phyloP scores from a whole-genome alignment of 2,329 filamentous ascomycete genomes.

The Hymenoscyphus fraxineus region DNA sequence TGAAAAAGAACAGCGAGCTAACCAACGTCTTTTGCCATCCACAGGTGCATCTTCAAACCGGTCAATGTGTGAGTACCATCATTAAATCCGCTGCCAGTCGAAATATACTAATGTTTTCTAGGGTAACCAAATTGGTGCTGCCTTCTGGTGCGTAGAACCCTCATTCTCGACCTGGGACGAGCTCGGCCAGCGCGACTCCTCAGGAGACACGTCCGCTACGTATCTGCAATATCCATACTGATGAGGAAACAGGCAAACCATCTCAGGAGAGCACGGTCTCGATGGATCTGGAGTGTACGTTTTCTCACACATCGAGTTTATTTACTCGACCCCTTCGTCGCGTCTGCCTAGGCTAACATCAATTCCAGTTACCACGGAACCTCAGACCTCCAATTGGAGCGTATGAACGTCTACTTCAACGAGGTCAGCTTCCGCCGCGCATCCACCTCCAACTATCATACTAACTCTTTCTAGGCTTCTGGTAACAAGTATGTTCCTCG shows the following conservation, averaged over 20 bases:
- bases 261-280: slow-evolving; percentile 90
- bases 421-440: slow-evolving; percentile 52
- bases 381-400: slow-evolving; percentile 98
- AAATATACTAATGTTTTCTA: slow-evolving; percentile 40
- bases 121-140: slow-evolving; percentile 99
- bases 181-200: slow-evolving; percentile 5
- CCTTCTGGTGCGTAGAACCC: slow-evolving; percentile 75
- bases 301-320: slow-evolving; percentile 4
- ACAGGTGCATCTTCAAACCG: slow-evolving; percentile 99
- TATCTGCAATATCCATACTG: slow-evolving; percentile 33
- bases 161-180: slow-evolving; percentile 17
- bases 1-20: slow-evolving; percentile 49
- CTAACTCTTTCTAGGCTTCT: slow-evolving; percentile 62
- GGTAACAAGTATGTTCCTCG: slow-evolving; percentile 99
- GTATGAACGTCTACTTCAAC: slow-evolving; percentile 99
- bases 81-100: slow-evolving; percentile 9
- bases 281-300: slow-evolving; percentile 94
- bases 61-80: slow-evolving; percentile 81
- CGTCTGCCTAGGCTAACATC: slow-evolving; percentile 19
- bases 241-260: slow-evolving; percentile 62
- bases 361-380: slow-evolving; percentile 82
- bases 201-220: slow-evolving; percentile 32
- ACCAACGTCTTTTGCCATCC: slow-evolving; percentile 44
- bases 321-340: slow-evolving; percentile 1
- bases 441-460: neutral